phyloP scores from a whole-genome alignment of 768 basidiomycete genomes.

The Podaxis carcinomalis region DNA sequence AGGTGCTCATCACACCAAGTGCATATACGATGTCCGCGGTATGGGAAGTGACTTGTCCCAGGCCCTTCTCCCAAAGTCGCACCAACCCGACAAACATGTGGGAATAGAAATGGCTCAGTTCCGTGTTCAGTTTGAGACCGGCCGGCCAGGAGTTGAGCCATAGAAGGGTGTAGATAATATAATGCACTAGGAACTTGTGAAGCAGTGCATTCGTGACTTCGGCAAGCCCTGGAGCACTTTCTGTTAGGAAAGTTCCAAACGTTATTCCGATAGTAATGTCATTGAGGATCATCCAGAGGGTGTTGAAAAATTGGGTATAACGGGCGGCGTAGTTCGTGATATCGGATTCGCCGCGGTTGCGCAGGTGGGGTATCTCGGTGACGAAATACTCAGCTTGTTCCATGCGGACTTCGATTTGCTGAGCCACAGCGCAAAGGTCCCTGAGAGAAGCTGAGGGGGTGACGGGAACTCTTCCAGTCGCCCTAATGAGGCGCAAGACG shows the following conservation, averaged over 20 bases:
- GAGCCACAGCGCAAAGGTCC: conserved; percentile 26
- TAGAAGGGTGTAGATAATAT: conserved; percentile 47
- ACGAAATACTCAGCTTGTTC: conserved; percentile 44
- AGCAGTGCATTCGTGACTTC: background rate
- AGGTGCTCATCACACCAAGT: conserved; percentile 27
- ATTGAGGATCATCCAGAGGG: conserved; percentile 87
- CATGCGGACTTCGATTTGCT: conserved; percentile 57
- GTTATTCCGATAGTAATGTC: conserved; percentile 84
- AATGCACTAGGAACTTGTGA: conserved; percentile 19
- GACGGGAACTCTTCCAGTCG: background rate
- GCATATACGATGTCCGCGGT: conserved; percentile 22
- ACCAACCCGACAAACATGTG: conserved; percentile 64
- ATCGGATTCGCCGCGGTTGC: conserved; percentile 29
- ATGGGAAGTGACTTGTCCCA: conserved; percentile 15
- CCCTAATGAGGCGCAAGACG: background rate
- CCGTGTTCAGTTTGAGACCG: conserved; percentile 93
- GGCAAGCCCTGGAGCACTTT: conserved; percentile 54
- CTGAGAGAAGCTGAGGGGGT: background rate
- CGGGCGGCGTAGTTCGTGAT: conserved; percentile 43
- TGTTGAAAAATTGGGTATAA: conserved; percentile 90
- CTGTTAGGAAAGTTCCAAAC: conserved; percentile 63
- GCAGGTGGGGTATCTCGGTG: conserved; percentile 35
- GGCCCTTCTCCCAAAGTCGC: conserved; percentile 51
- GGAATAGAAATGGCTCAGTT: conserved; percentile 85
- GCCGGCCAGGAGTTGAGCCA: conserved; percentile 98